Evolutionary conservation across 768 basidiomycete species (phyloP).

Genomic region (Rhodotorula graminis): DNA sequence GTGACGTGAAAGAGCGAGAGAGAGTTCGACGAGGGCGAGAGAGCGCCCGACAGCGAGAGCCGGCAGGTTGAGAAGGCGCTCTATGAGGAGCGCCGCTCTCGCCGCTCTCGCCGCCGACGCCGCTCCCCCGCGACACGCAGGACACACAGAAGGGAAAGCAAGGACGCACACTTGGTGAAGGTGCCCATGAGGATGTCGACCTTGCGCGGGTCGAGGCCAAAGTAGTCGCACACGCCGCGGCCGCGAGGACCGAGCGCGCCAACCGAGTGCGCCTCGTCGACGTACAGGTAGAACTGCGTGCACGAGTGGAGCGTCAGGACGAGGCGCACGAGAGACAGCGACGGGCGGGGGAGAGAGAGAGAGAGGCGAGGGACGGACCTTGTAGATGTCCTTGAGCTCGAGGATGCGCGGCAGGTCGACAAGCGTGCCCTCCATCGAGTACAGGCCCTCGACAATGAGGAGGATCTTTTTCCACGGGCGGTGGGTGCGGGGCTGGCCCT

Average conservation of each 20-base stretch:
- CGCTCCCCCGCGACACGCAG: too few relatives aligned
- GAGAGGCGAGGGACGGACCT: conserved; percentile 56
- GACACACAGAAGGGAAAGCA: conserved; percentile 35
- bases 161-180: conserved; percentile 60
- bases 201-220: conserved; percentile 68
- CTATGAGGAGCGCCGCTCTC: too few relatives aligned
- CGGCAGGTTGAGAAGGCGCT: too few relatives aligned
- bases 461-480: conserved; percentile 99
- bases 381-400: conserved; percentile 87
- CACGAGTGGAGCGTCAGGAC: too few relatives aligned
- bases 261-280: conserved; percentile 97
- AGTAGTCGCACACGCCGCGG: conserved; percentile 93
- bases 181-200: conserved; percentile 98
- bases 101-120: too few relatives aligned
- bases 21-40: too few relatives aligned
- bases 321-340: background rate
- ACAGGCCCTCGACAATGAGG: conserved; percentile 87
- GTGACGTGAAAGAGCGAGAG: background rate
- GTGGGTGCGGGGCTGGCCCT: conserved; percentile 95
- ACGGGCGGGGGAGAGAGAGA: too few relatives aligned
- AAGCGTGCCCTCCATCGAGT: conserved; percentile 97
- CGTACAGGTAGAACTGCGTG: conserved; percentile 80
- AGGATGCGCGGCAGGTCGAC: conserved; percentile 75
- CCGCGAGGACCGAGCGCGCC: conserved; percentile 92
- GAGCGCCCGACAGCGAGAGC: too few relatives aligned